Percentiles rank a stretch among this genome's conserved stretches.
Evolutionary conservation across 169 alveolate species (phyloP).

Genomic region (Eimeria falciformis): DNA sequence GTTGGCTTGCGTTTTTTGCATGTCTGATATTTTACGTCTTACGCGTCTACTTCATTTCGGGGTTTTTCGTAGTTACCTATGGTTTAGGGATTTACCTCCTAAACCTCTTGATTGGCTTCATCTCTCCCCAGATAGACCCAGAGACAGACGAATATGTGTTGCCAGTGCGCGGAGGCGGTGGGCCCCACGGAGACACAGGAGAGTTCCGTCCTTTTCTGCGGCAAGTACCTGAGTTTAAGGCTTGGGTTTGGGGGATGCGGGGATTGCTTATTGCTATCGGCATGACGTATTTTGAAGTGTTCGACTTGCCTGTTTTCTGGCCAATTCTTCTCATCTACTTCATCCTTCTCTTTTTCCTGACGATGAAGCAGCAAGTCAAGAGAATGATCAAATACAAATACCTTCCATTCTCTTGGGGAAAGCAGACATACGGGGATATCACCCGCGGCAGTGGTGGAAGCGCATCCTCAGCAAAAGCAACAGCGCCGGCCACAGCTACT

Average conservation of each 20-base stretch:
- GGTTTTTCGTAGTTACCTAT: slow-evolving; percentile 89
- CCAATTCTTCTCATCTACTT: slow-evolving; percentile 90
- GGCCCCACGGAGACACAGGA: slow-evolving; percentile 73
- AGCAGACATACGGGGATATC: slow-evolving; percentile 85
- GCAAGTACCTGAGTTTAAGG: slow-evolving; percentile 88
- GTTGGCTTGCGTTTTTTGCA: slow-evolving; percentile 81
- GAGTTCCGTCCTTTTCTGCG: slow-evolving; percentile 91
- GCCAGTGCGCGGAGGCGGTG: slow-evolving; percentile 82
- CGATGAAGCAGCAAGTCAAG: slow-evolving; percentile 89
- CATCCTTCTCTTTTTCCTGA: slow-evolving; percentile 86
- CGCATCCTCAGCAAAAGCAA: slow-evolving; percentile 4
- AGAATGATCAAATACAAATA: slow-evolving; percentile 85
- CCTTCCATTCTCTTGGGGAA: slow-evolving; percentile 88
- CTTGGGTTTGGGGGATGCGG: slow-evolving; percentile 85
- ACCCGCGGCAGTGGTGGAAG: slow-evolving; percentile 81
- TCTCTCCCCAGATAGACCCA: slow-evolving; percentile 91
- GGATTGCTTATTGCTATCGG: slow-evolving; percentile 82
- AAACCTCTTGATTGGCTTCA: slow-evolving; percentile 88
- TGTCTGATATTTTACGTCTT: slow-evolving; percentile 76
- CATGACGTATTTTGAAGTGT: slow-evolving; percentile 82
- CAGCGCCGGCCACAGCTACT: slow-evolving; percentile 56
- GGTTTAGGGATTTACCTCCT: slow-evolving; percentile 88
- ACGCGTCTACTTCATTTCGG: slow-evolving; percentile 81
- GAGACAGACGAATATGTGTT: slow-evolving; percentile 89
- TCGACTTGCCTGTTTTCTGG: slow-evolving; percentile 92